Percentiles rank a stretch among this genome's conserved stretches.
Evolutionary conservation across 2,329 filamentous ascomycete genomes (phyloP).

Genomic region (Pestalotiopsis sp.): DNA sequence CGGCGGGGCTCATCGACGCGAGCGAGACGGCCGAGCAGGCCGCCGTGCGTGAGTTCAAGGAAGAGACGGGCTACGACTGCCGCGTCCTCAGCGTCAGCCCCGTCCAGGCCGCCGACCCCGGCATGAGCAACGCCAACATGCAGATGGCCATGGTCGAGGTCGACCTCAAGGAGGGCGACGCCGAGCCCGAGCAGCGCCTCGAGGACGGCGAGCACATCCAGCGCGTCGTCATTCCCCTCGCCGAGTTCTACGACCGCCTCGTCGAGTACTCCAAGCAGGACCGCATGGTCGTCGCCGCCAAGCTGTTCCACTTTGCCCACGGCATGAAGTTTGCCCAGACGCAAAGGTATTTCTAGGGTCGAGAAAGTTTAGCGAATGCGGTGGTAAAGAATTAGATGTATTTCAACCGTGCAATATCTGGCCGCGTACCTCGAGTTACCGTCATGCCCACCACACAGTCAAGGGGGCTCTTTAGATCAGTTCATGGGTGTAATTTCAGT

Average conservation of each 20-base stretch:
- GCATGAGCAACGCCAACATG: constrained; percentile 64
- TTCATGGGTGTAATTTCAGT: no score
- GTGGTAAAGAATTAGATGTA: no score
- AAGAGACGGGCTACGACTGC: constrained; percentile 61
- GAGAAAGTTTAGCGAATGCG: no score
- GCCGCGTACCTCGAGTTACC: no score
- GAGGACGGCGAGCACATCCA: constrained; percentile 66
- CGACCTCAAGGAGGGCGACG: constrained; percentile 48
- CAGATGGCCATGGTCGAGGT: constrained; percentile 64
- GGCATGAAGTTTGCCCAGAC: constrained; percentile 53
- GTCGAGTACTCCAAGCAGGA: constrained; percentile 48
- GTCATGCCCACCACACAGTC: no score
- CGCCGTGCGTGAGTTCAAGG: constrained; percentile 55
- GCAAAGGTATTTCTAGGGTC: constrained; percentile 26
- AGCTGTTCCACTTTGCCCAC: constrained; percentile 63
- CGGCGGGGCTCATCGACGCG: constrained; percentile 55
- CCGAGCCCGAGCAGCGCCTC: constrained; percentile 57
- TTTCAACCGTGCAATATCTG: no score
- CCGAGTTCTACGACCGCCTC: constrained; percentile 57
- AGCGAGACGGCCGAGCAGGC: constrained; percentile 54
- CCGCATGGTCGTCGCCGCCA: constrained; percentile 55
- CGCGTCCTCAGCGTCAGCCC: constrained; percentile 49
- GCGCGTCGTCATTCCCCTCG: constrained; percentile 59
- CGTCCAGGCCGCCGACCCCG: constrained; percentile 56
- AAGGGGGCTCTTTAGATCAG: no score